Base-by-base conservation (phyloP, 495 filamentous ascomycete species). In the Lasiosphaeria miniovina region DNA sequence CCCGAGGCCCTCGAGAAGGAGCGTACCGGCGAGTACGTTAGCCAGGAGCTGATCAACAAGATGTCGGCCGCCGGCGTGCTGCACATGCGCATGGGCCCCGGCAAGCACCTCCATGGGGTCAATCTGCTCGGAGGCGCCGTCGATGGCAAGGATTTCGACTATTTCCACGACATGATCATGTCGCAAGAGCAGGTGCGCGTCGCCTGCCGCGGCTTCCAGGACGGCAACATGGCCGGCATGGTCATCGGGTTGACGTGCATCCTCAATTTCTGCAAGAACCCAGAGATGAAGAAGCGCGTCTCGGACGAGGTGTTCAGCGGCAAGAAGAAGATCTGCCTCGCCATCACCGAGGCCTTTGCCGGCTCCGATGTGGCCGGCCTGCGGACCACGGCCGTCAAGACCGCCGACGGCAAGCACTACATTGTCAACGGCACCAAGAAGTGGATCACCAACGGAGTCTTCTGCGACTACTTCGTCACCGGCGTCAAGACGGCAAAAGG, bases 371-470 rank as follows among this genome's bases (percentile, higher is more conserved):
- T 96, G 9, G 90, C 90, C 7, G 87, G 90, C 15, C 80, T 96
- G 12, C 81, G 89, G 57, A 93, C 90, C 4, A 93, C 90, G 1
- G 90, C 90, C 9, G 82, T 78, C 60, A 90, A 92, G 79, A 93
- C 88, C 12, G 76, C 87, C 9, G 90, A 93, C 71, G 90, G 90
- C 53, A 90, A 89, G 69, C 81, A 90, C 73, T 95, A 91, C 70
- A 87, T 93, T 61, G 83, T 95, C 61, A 92, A 91, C 72, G 90
- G 90, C 60, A 93, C 89, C 64, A 95, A 93, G 81, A 93, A 93
- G 75, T 95, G 90, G 90, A 93, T 93, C 75, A 96, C 91, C 43
- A 96, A 96, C 78, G 91, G 90, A 59, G 86, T 86, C 74, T 93
- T 85, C 71, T 79, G 77, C 63, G 90, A 93, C 71, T 93, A 92